Evolutionary conservation across 2,329 filamentous ascomycete genomes (phyloP).

Genomic region (Ophiostoma piceae): DNA sequence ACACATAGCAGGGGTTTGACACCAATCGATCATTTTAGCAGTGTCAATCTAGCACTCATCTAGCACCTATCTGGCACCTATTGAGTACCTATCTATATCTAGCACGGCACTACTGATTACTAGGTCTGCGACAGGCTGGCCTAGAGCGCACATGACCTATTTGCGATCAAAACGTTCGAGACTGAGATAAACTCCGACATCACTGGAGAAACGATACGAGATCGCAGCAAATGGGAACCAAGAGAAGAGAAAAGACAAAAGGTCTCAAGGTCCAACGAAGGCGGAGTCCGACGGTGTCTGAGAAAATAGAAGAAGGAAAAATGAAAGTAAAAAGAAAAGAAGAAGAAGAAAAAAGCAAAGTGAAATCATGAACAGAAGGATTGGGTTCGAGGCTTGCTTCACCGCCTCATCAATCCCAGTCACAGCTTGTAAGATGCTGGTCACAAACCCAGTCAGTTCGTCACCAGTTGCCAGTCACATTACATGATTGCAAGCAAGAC

Average conservation of each 20-base stretch:
- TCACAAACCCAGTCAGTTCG: not conserved
- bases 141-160: constrained; percentile 2
- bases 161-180: not conserved
- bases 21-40: not conserved
- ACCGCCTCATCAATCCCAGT: not conserved
- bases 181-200: not conserved
- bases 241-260: not conserved
- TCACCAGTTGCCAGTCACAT: constrained; percentile 3
- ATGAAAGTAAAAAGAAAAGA: not conserved
- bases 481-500: not conserved
- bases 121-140: constrained; percentile 6
- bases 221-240: not conserved
- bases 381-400: constrained; percentile 4
- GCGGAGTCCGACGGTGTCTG: not conserved
- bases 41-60: not conserved
- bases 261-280: not conserved
- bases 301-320: not conserved
- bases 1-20: not conserved
- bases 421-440: not conserved
- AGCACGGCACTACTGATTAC: constrained; percentile 1
- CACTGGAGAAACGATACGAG: constrained; percentile 4
- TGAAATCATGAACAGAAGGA: not conserved
- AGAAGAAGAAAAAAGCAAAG: not conserved
- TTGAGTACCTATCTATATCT: too few species aligned
- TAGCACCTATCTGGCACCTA: not conserved